Evolutionary conservation across 768 basidiomycete genomes (phyloP).

Genomic region (Mycena haematopus): DNA sequence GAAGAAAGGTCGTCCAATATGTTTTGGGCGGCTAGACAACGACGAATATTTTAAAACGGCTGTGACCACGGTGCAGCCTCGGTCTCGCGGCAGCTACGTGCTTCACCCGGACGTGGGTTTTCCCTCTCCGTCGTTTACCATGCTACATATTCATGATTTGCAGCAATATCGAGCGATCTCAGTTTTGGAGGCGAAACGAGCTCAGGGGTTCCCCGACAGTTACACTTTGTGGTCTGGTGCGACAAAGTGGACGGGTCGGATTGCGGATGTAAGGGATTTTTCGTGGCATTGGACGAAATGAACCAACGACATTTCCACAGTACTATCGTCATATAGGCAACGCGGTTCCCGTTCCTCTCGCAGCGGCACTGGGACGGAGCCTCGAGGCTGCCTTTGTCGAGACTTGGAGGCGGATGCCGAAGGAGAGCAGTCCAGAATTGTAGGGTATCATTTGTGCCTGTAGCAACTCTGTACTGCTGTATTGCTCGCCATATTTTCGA

Average conservation of each 20-base stretch:
- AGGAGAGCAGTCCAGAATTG: slow-evolving; percentile 3
- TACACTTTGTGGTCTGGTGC: slow-evolving; percentile 66
- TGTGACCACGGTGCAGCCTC: slow-evolving; percentile 61
- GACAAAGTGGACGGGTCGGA: slow-evolving; percentile 38
- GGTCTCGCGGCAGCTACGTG: slow-evolving; percentile 51
- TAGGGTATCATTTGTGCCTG: background rate
- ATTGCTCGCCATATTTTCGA: no score
- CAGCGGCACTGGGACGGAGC: slow-evolving; percentile 59
- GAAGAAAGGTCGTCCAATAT: background rate
- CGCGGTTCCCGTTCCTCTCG: slow-evolving; percentile 77
- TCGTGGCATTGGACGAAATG: background rate
- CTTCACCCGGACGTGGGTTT: slow-evolving; percentile 47
- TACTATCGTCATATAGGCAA: slow-evolving; percentile 83
- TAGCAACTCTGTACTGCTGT: background rate
- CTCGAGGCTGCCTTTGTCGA: slow-evolving; percentile 13
- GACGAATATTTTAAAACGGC: slow-evolving; percentile 66
- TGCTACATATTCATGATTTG: background rate
- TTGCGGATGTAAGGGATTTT: slow-evolving; percentile 57
- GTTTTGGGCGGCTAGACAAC: slow-evolving; percentile 63
- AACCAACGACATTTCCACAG: slow-evolving; percentile 42
- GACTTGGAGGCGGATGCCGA: slow-evolving; percentile 1
- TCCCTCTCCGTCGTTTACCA: no score
- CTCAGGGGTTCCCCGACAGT: slow-evolving; percentile 79
- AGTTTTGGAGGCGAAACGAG: slow-evolving; percentile 71
- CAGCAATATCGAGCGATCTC: slow-evolving; percentile 78